Evolutionary conservation across 352 stramenopile genomes (phyloP).

Genomic region (Pythium chondricola): DNA sequence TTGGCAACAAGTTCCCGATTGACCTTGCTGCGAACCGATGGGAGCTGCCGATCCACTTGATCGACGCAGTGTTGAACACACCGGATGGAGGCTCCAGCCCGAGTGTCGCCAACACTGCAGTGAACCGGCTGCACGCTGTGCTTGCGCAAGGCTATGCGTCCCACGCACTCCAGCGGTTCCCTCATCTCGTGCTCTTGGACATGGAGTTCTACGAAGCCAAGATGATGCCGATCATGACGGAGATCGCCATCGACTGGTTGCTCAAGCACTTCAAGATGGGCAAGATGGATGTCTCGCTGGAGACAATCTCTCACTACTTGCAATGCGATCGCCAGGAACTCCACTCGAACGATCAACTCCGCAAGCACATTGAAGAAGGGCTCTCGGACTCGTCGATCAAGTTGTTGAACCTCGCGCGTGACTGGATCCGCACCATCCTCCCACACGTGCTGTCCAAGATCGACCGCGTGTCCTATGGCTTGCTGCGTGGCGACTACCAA

Average conservation of each 20-base stretch:
- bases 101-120: constrained; percentile 11
- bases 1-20: constrained; percentile 90
- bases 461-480: constrained; percentile 97
- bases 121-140: constrained; percentile 79
- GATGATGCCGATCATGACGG: constrained; percentile 92
- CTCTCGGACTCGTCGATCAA: constrained; percentile 91
- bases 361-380: constrained; percentile 66
- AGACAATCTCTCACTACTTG: constrained; percentile 61
- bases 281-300: constrained; percentile 89
- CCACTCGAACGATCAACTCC: constrained; percentile 67
- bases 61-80: constrained; percentile 90
- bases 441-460: constrained; percentile 99
- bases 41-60: constrained; percentile 90
- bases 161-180: constrained; percentile 95
- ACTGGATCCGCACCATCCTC: constrained; percentile 97
- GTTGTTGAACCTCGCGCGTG: constrained; percentile 97
- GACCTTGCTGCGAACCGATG: constrained; percentile 88
- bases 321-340: constrained; percentile 52
- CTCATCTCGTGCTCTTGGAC: constrained; percentile 97
- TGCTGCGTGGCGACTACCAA: constrained; percentile 84
- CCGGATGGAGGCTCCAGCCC: constrained; percentile 4
- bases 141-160: constrained; percentile 88
- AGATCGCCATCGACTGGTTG: constrained; percentile 79
- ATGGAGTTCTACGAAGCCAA: constrained; percentile 92
- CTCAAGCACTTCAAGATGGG: constrained; percentile 87